phyloP scores from a whole-genome alignment of 2,329 filamentous ascomycete species.

The Sporothrix sp. region DNA sequence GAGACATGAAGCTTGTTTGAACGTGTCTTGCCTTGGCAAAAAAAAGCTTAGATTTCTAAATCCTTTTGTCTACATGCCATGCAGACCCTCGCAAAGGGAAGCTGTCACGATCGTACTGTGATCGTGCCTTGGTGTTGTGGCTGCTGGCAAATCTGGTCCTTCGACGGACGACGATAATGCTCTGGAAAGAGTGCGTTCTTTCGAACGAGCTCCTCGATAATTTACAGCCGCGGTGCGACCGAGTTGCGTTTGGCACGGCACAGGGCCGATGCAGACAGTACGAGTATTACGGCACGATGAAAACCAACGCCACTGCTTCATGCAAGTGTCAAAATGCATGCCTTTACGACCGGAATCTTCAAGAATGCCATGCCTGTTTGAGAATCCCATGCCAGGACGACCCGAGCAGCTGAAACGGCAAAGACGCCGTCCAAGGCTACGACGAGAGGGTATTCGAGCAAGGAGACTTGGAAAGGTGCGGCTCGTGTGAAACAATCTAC shows the following conservation, averaged over 20 bases:
- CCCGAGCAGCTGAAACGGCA: neutral
- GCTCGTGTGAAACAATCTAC: slow-evolving; percentile 4
- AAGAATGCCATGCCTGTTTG: slow-evolving; percentile 9
- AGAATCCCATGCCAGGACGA: slow-evolving; percentile 9
- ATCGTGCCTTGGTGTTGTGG: slow-evolving; percentile 4
- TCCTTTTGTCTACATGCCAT: neutral
- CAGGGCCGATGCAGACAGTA: no score
- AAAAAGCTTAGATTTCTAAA: slow-evolving; percentile 4
- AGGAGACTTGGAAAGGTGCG: neutral
- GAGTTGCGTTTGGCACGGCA: no score
- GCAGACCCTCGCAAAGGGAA: neutral
- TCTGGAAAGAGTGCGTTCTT: no score
- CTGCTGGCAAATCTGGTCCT: no score
- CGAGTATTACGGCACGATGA: neutral
- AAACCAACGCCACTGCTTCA: neutral
- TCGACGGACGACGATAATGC: no score
- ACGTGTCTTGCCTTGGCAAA: slow-evolving; percentile 1
- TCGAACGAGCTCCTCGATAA: no score
- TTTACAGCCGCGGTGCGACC: neutral
- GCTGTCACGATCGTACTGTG: neutral
- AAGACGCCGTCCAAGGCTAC: neutral
- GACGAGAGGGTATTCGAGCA: no score
- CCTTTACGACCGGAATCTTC: slow-evolving; percentile 5
- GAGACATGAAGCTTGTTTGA: neutral
- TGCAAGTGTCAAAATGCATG: slow-evolving; percentile 4